Evolutionary conservation across 345 rosid genomes (phyloP).

Genomic region (Eucalyptus polybractea): DNA sequence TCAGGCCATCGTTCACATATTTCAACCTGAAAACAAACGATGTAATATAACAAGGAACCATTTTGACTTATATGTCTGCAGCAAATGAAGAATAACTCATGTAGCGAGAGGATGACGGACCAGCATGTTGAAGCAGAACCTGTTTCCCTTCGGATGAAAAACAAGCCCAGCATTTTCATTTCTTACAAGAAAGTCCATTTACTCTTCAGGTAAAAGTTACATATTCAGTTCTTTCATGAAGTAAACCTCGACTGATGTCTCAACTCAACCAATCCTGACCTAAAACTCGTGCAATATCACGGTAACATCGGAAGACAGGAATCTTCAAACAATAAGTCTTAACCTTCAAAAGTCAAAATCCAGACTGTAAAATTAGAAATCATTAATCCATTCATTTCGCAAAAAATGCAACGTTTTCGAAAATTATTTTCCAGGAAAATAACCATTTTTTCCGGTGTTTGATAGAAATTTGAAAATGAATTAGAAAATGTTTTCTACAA

Average conservation of each 20-base stretch:
- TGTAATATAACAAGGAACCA: background rate
- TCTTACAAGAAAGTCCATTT: background rate
- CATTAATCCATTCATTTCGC: background rate
- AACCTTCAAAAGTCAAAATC: background rate
- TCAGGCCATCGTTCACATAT: background rate
- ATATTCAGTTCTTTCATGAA: background rate
- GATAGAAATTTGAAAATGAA: too few species aligned
- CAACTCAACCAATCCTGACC: background rate
- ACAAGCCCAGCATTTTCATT: background rate
- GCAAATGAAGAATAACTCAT: background rate
- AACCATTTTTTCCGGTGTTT: background rate
- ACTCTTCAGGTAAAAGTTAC: background rate
- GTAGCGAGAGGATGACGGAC: background rate
- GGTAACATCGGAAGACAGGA: background rate
- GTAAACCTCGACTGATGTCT: background rate
- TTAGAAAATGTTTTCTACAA: accelerated
- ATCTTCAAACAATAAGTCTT: background rate
- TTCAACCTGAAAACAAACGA: background rate
- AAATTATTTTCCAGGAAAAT: background rate
- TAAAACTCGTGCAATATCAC: background rate
- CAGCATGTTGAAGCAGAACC: background rate
- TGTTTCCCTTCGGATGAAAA: background rate
- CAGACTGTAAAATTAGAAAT: background rate
- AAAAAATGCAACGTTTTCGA: accelerated
- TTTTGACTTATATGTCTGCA: background rate